phyloP scores from a whole-genome alignment of 1,284 basidiomycete genomes.

The Leccinum pachyderme region DNA sequence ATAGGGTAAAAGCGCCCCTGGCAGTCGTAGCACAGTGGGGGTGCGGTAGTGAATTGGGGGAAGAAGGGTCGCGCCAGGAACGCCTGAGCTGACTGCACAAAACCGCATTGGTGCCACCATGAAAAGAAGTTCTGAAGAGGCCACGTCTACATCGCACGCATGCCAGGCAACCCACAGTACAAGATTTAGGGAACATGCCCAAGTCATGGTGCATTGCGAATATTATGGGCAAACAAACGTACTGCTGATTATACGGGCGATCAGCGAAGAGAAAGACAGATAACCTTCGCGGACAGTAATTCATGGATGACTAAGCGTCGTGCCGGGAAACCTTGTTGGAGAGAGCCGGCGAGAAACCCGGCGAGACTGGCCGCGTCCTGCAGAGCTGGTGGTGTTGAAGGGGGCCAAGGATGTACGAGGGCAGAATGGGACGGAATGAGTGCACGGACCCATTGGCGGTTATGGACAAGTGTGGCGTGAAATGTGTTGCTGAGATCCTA shows the following conservation, averaged over 20 bases:
- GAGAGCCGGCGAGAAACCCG: background rate
- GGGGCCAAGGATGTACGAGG: background rate
- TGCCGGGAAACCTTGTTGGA: slow-evolving; percentile 30
- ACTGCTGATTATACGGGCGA: background rate
- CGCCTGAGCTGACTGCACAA: background rate
- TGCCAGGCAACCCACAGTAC: background rate
- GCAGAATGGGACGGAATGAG: background rate
- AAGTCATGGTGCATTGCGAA: background rate
- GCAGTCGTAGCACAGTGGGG: background rate
- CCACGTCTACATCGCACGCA: background rate
- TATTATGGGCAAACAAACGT: background rate
- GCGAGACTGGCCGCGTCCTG: background rate
- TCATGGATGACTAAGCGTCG: slow-evolving; percentile 27
- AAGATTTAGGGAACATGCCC: background rate
- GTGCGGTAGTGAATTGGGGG: background rate
- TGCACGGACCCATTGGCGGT: slow-evolving; percentile 31
- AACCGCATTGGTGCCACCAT: background rate
- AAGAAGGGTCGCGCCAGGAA: background rate
- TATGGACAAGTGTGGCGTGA: slow-evolving; percentile 31
- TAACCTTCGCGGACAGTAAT: slow-evolving; percentile 30
- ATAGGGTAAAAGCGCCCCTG: background rate
- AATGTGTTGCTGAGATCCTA: slow-evolving; percentile 18
- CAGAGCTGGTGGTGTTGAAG: background rate
- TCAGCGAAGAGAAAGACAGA: background rate
- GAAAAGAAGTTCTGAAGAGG: background rate